Evolutionary conservation across 2,329 filamentous ascomycete species (phyloP).

Genomic region (Tolypocladium guangdongense): DNA sequence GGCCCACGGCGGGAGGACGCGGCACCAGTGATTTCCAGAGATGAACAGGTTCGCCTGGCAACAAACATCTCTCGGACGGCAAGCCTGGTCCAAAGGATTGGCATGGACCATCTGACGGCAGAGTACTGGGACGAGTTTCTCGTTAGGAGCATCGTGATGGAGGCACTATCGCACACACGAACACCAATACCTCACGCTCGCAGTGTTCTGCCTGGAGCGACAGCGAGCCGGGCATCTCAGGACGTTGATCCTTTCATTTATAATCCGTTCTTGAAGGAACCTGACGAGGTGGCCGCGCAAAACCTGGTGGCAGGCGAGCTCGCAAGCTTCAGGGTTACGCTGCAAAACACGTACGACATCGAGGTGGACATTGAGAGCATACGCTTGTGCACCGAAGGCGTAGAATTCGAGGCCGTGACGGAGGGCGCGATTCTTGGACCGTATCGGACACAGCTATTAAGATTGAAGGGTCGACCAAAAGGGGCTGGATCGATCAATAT

Average conservation of each 20-base stretch:
- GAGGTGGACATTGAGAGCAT: conserved; percentile 83
- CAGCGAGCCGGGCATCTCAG: conserved; percentile 40
- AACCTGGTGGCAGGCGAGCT: conserved; percentile 70
- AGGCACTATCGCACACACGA: conserved; percentile 47
- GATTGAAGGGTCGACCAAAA: conserved; percentile 57
- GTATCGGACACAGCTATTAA: conserved; percentile 70
- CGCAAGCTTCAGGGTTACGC: conserved; percentile 66
- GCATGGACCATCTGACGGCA: conserved; percentile 57
- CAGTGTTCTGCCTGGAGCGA: conserved; percentile 39
- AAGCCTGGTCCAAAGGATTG: conserved; percentile 63
- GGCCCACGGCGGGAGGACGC: conserved; percentile 57
- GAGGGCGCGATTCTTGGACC: conserved; percentile 64
- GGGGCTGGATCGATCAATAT: conserved; percentile 59
- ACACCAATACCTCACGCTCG: conserved; percentile 56
- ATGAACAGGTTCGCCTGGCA: conserved; percentile 77
- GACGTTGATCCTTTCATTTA: conserved; percentile 83
- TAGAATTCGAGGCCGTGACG: conserved; percentile 55
- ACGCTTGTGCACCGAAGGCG: conserved; percentile 61
- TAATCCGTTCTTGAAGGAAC: conserved; percentile 74
- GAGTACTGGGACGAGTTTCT: conserved; percentile 98
- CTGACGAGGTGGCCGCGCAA: conserved; percentile 48
- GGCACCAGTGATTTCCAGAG: conserved; percentile 58
- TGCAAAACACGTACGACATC: conserved; percentile 93
- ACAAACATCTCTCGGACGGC: conserved; percentile 82
- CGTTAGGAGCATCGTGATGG: conserved; percentile 63